Evolutionary conservation across 257 asterid genomes (phyloP).

Genomic region (Misopates orontium): DNA sequence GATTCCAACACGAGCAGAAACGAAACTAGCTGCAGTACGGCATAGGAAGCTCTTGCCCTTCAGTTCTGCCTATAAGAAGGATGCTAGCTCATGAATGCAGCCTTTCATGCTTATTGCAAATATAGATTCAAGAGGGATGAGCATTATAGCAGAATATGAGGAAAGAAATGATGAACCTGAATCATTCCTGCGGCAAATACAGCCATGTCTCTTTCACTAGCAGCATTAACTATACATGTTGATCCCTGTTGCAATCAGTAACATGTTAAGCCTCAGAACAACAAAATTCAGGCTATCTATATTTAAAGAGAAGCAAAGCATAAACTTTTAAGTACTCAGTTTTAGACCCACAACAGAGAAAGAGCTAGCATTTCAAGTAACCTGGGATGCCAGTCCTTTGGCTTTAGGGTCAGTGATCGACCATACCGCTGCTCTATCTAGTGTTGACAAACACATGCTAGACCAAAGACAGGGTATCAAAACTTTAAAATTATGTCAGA

Average conservation of each 20-base stretch:
- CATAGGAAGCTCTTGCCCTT: conserved; percentile 87
- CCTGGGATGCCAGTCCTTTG: conserved; percentile 7
- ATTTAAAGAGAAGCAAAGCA: neutral
- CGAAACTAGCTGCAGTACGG: conserved; percentile 99
- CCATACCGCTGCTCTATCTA: conserved; percentile 6
- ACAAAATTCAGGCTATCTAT: too few relatives aligned
- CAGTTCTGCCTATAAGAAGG: conserved; percentile 74
- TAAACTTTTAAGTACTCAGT: conserved; percentile 8
- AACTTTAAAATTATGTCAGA: conserved; percentile 6
- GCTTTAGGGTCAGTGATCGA: neutral
- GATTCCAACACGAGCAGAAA: conserved; percentile 91
- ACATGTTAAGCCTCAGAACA: conserved; percentile 23
- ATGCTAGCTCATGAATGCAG: conserved; percentile 29
- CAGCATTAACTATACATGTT: conserved; percentile 90
- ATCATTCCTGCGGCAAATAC: conserved; percentile 97
- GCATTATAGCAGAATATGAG: conserved; percentile 16
- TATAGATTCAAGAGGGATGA: conserved; percentile 22
- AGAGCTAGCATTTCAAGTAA: conserved; percentile 8
- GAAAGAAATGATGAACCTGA: conserved; percentile 53
- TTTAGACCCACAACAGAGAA: conserved; percentile 1
- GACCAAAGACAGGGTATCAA: neutral
- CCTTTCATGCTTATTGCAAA: conserved; percentile 25
- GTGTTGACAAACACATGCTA: neutral
- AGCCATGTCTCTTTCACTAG: conserved; percentile 92
- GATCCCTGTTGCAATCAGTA: conserved; percentile 70